phyloP scores from a whole-genome alignment of 2,329 filamentous ascomycete species.

The Aulographum hederae region DNA sequence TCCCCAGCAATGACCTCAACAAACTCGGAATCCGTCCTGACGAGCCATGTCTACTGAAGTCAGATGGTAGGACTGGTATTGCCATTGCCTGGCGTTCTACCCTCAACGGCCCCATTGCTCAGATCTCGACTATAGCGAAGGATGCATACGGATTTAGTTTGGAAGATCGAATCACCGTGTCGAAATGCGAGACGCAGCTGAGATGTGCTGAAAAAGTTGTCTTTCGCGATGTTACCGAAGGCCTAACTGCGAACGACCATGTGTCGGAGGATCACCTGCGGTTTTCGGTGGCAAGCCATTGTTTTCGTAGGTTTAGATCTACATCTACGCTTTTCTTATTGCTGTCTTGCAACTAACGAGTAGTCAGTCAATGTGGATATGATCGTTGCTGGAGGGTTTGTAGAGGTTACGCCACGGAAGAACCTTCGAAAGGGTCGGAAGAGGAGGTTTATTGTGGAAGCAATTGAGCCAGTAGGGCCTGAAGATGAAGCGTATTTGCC shows the following conservation, averaged over 20 bases:
- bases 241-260: slow-evolving; percentile 49
- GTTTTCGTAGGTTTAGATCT: too few species aligned
- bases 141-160: slow-evolving; percentile 55
- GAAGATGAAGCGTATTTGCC: slow-evolving; percentile 1
- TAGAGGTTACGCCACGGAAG: slow-evolving; percentile 38
- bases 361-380: too few species aligned
- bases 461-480: slow-evolving; percentile 26
- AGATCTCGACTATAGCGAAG: slow-evolving; percentile 54
- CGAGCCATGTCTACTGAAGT: slow-evolving; percentile 36
- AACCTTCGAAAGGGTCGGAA: slow-evolving; percentile 33
- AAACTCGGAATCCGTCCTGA: slow-evolving; percentile 36
- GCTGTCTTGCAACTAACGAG: too few species aligned
- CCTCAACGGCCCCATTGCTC: slow-evolving; percentile 37
- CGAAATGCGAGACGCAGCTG: slow-evolving; percentile 30
- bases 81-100: slow-evolving; percentile 45
- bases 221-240: slow-evolving; percentile 43
- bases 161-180: slow-evolving; percentile 48
- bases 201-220: slow-evolving; percentile 39
- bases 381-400: too few species aligned
- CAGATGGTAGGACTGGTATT: slow-evolving; percentile 23
- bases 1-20: slow-evolving; percentile 37
- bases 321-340: too few species aligned
- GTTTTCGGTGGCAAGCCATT: too few species aligned
- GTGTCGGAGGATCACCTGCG: too few species aligned
- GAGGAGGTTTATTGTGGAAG: slow-evolving; percentile 41